Base-by-base conservation (phyloP, 257 asterid species). In the Apocynum venetum region DNA sequence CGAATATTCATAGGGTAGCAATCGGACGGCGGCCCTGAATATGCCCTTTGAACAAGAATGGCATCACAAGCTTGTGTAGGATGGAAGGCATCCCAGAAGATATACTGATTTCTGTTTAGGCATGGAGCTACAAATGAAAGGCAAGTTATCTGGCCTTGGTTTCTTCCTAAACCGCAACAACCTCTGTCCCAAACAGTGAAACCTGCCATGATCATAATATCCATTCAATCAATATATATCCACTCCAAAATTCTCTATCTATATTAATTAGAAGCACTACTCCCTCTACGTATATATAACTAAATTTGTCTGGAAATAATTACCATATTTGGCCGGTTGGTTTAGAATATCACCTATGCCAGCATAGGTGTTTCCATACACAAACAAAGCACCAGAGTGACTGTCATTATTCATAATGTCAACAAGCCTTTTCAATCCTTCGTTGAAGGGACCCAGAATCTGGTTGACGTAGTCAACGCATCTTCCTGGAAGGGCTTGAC, bases 11-110 rank as follows among this genome's bases (percentile, higher is more conserved):
- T 84, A 0, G 98, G 98, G 73, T 91, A 60, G 48, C 73, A 67
- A 73, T 92, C 96, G 0, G 92, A 79, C 0, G 94, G 85, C 7
- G 97, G 81, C 1, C 97, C 97, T 12, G 91, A 78, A 40, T 85
- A 92, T 12, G 94, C 96, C 87, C 96, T 85, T 31, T 86, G 85
- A 7, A 97, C 97, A 25, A 89, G 88, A 4, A 92, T 80, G 0
- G 93, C 89, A 71, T 87, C 82, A 6, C 90, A 96, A 0, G 85
- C 88, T 76, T 92, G 94, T 0, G 97, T 92, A 0, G 98, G 94
- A 81, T 94, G 98, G 68, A 91, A 90, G 0, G 97, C 97, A 81
- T 94, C 98, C 98, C 98, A 94, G 48, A 92, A 94, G 4, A 94
- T 84, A 40, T 89, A 94, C 72, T 87, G 82, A 12, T 79, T 86